Evolutionary conservation across 2,329 filamentous ascomycete genomes (phyloP).

Genomic region (Plenodomus tracheiphilus): DNA sequence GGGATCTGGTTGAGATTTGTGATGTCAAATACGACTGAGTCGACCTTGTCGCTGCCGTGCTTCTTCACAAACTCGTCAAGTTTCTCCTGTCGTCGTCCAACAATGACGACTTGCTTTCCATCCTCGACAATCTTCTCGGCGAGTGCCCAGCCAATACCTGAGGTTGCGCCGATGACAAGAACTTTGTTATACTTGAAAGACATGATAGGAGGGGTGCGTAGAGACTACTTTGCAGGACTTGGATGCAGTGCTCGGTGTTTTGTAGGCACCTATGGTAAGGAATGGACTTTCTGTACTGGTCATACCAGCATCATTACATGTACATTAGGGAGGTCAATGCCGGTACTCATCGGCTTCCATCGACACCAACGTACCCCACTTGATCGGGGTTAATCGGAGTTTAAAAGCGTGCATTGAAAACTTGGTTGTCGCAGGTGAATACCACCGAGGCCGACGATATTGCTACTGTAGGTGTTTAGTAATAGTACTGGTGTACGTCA

Average conservation of each 20-base stretch:
- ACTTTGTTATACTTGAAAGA: constrained; percentile 56
- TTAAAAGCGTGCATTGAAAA: neutral
- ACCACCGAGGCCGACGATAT: neutral
- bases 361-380: neutral
- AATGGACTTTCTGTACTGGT: constrained; percentile 1
- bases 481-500: neutral
- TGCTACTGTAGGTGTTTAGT: neutral
- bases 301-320: neutral
- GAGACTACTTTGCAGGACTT: neutral
- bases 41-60: constrained; percentile 52
- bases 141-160: constrained; percentile 56
- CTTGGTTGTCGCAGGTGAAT: neutral
- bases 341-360: neutral
- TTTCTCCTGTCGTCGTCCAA: constrained; percentile 56
- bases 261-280: no score
- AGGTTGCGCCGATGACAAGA: constrained; percentile 58
- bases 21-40: constrained; percentile 55
- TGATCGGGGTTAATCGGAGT: neutral
- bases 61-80: constrained; percentile 53
- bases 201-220: constrained; percentile 35
- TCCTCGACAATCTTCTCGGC: constrained; percentile 54
- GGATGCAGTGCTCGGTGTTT: neutral
- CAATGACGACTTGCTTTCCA: constrained; percentile 53
- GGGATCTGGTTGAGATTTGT: constrained; percentile 54
- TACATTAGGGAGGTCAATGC: neutral